phyloP scores from a whole-genome alignment of 2,329 filamentous ascomycete species.

The Gyromitra esculenta region DNA sequence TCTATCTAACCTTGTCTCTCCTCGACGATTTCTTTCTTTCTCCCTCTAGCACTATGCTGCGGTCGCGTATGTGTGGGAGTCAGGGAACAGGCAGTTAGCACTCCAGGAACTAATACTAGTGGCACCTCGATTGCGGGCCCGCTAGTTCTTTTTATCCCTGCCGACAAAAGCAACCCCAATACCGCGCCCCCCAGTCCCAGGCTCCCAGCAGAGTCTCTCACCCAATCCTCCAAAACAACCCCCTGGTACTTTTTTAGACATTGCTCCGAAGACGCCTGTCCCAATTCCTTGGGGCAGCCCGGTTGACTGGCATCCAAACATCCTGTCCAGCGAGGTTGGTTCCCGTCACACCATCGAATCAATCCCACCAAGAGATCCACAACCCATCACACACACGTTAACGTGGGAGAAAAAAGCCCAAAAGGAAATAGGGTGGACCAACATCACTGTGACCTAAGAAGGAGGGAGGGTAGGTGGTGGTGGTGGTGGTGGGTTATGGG shows the following conservation, averaged over 20 bases:
- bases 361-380: constrained; percentile 47
- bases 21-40: constrained; percentile 24
- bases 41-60: constrained; percentile 20
- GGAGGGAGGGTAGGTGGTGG: not conserved
- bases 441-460: constrained; percentile 40
- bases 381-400: constrained; percentile 45
- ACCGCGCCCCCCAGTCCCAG: constrained; percentile 49
- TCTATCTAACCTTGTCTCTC: constrained; percentile 37
- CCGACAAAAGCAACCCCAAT: constrained; percentile 50
- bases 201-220: constrained; percentile 48
- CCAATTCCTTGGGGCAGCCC: constrained; percentile 54
- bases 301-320: constrained; percentile 53
- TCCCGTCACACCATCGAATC: constrained; percentile 53
- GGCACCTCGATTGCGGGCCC: constrained; percentile 53
- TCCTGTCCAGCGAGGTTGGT: constrained; percentile 47
- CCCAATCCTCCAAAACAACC: constrained; percentile 46
- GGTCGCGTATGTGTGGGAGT: constrained; percentile 33
- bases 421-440: constrained; percentile 37
- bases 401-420: constrained; percentile 18
- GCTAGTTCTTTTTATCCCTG: constrained; percentile 53
- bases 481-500: too few relatives aligned
- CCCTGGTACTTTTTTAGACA: constrained; percentile 52
- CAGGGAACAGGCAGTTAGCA: constrained; percentile 49
- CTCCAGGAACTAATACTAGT: constrained; percentile 49
- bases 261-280: constrained; percentile 52